Evolutionary conservation across 345 rosid species (phyloP).

Genomic region (Bruguiera parviflora): DNA sequence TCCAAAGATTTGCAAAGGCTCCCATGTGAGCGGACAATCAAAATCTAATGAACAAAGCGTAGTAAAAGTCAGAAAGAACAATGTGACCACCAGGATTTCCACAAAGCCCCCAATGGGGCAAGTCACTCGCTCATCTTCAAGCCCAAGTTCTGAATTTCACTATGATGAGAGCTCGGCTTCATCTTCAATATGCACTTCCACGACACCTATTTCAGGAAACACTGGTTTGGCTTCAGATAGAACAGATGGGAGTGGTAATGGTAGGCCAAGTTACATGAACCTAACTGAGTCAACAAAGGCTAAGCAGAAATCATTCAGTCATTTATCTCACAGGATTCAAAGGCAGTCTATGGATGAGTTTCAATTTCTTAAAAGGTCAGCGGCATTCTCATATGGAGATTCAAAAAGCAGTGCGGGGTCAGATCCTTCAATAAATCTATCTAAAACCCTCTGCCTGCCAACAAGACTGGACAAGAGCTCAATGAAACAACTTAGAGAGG

Average conservation of each 20-base stretch:
- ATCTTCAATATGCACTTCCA: slow-evolving; percentile 69
- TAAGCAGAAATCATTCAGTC: slow-evolving; percentile 39
- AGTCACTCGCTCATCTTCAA: slow-evolving; percentile 55
- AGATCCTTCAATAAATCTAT: slow-evolving; percentile 15
- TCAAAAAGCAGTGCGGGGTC: slow-evolving; percentile 23
- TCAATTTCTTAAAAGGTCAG: slow-evolving; percentile 62
- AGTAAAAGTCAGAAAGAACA: slow-evolving; percentile 65
- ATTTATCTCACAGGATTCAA: slow-evolving; percentile 37
- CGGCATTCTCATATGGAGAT: slow-evolving; percentile 27
- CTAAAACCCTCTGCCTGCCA: slow-evolving; percentile 23
- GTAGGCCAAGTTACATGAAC: slow-evolving; percentile 79
- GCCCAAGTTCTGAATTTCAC: slow-evolving; percentile 67
- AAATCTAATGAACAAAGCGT: slow-evolving; percentile 48
- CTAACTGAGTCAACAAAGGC: slow-evolving; percentile 89
- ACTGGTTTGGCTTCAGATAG: slow-evolving; percentile 48
- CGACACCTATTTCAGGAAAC: slow-evolving; percentile 59
- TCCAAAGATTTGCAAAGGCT: slow-evolving; percentile 26
- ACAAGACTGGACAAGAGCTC: slow-evolving; percentile 24
- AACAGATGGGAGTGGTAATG: slow-evolving; percentile 46
- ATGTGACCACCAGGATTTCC: slow-evolving; percentile 70
- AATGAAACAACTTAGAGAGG: slow-evolving; percentile 11
- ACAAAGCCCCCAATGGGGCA: slow-evolving; percentile 56
- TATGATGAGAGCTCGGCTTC: slow-evolving; percentile 77
- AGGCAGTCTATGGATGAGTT: slow-evolving; percentile 94
- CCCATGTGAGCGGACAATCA: slow-evolving; percentile 24